Conservation (phyloP, 441 rosid genomes). For the Corymbia calophylla region DNA sequence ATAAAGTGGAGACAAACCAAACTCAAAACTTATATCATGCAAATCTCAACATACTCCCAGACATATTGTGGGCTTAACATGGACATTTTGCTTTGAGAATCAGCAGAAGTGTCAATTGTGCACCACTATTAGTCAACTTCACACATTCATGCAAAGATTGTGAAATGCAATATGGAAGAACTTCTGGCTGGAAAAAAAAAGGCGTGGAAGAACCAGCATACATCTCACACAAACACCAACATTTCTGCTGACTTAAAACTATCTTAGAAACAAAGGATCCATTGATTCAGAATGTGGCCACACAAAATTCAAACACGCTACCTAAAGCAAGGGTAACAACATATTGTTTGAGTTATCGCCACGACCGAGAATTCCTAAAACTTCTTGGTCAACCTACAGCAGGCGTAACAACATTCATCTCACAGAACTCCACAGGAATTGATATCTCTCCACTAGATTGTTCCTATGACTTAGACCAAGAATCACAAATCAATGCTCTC, state of each 20-base stretch:
- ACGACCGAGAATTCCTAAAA: neutral
- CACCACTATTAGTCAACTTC: neutral
- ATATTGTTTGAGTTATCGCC: neutral
- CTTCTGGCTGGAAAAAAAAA: neutral
- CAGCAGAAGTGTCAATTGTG: neutral
- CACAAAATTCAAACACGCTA: neutral
- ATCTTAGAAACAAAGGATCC: neutral
- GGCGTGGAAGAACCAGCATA: neutral
- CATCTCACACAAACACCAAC: neutral
- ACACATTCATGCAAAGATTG: neutral
- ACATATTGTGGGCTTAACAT: neutral
- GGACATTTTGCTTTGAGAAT: neutral
- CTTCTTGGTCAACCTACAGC: neutral
- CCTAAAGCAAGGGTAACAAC: neutral
- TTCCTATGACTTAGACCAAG: neutral
- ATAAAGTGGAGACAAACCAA: neutral
- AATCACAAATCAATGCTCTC: neutral
- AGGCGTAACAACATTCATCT: neutral
- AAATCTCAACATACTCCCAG: neutral
- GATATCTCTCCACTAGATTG: neutral
- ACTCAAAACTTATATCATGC: neutral
- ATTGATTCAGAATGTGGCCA: neutral
- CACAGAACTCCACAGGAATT: neutral
- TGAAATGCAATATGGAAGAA: neutral
- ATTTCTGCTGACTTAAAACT: neutral